These are phyloP conservation scores for Colletotrichum tropicale DNA, from an alignment of 2,329 filamentous ascomycete genomes.

Conservation along the genomic window DNA sequence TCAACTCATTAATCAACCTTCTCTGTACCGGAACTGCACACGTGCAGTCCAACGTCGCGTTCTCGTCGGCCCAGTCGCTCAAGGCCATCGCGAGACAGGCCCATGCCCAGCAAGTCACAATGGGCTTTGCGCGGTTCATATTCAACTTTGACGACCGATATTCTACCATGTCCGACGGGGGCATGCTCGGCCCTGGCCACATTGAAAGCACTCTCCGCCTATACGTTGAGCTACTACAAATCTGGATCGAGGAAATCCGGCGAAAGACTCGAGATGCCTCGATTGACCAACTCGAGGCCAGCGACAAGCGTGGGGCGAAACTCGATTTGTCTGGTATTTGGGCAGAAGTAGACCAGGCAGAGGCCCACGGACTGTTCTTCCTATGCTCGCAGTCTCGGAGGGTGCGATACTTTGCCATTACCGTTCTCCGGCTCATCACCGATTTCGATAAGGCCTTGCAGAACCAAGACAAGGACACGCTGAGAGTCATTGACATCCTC, in stretches of 20 bases:
- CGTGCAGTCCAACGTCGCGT: slow-evolving; percentile 89
- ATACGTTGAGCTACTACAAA: slow-evolving; percentile 91
- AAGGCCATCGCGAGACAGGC: slow-evolving; percentile 95
- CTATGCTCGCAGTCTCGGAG: slow-evolving; percentile 92
- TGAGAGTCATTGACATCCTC: slow-evolving; percentile 86
- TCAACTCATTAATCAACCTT: slow-evolving; percentile 92
- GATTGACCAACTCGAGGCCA: slow-evolving; percentile 67
- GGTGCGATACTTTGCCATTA: slow-evolving; percentile 89
- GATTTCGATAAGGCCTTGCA: slow-evolving; percentile 92
- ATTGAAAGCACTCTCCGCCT: slow-evolving; percentile 93
- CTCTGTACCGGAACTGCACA: slow-evolving; percentile 97
- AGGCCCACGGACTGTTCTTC: slow-evolving; percentile 96
- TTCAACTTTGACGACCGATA: slow-evolving; percentile 99
- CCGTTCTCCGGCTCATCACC: slow-evolving; percentile 86
- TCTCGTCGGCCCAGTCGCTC: slow-evolving; percentile 88
- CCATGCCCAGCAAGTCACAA: slow-evolving; percentile 93
- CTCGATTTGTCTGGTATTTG: slow-evolving; percentile 87
- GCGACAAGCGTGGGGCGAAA: slow-evolving; percentile 75
- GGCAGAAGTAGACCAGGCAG: slow-evolving; percentile 94
- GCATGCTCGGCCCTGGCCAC: slow-evolving; percentile 91
- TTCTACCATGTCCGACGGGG: slow-evolving; percentile 96
- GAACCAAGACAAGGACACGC: slow-evolving; percentile 63
- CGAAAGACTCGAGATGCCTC: slow-evolving; percentile 79
- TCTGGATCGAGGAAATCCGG: slow-evolving; percentile 97
- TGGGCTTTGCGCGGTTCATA: slow-evolving; percentile 95